Evolutionary conservation across 106 monocot genomes (phyloP).

Genomic region (Phalaenopsis equestris): DNA sequence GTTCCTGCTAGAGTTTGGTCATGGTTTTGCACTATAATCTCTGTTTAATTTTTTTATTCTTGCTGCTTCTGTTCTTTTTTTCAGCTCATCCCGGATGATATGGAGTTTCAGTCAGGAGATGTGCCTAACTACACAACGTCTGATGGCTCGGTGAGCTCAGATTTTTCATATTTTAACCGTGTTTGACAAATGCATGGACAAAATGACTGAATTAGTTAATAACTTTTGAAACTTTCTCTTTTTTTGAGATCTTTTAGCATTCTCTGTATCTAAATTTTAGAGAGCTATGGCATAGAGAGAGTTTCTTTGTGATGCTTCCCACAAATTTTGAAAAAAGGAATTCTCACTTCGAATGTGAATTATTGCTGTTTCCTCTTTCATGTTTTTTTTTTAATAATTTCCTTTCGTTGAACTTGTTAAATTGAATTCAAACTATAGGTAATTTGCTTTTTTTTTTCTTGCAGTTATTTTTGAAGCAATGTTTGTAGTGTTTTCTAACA

Average conservation of each 20-base stretch:
- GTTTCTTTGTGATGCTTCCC: background rate
- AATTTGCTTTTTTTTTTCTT: too few relatives aligned
- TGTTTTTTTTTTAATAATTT: too few relatives aligned
- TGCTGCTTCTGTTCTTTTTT: background rate
- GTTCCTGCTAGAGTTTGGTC: background rate
- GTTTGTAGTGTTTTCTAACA: too few relatives aligned
- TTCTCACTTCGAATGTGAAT: too few relatives aligned
- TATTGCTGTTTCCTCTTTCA: too few relatives aligned
- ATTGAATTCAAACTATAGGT: too few relatives aligned
- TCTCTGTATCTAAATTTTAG: background rate
- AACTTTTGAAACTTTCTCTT: background rate
- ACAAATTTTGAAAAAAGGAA: too few relatives aligned
- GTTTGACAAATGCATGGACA: background rate
- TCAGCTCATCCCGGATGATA: slow-evolving; percentile 96
- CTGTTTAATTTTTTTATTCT: background rate
- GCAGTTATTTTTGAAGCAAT: too few relatives aligned
- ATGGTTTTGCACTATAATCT: background rate
- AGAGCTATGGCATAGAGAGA: background rate
- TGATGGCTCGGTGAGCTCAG: slow-evolving; percentile 73
- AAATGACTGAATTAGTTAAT: background rate
- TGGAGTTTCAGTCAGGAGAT: slow-evolving; percentile 93
- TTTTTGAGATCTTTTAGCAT: too few relatives aligned
- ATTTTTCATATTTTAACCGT: slow-evolving; percentile 3
- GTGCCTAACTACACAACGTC: slow-evolving; percentile 88
- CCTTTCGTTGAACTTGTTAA: too few relatives aligned